Evolutionary conservation across 805 yeast genomes (phyloP).

Genomic region (Wickerhamia fluorescens): DNA sequence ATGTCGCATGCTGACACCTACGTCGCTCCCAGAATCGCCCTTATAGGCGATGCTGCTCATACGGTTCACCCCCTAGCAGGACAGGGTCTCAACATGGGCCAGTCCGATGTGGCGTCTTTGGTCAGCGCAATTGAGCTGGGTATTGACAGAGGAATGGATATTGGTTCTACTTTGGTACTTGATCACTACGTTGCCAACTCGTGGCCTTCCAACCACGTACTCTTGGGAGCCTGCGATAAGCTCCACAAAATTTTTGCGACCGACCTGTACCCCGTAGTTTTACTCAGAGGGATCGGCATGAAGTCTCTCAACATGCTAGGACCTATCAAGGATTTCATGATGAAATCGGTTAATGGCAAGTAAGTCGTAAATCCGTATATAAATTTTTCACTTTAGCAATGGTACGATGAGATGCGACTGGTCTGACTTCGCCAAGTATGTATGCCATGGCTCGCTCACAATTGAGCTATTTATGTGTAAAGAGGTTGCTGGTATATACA

Average conservation of each 20-base stretch:
- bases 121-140: slow-evolving; percentile 66
- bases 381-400: too few species aligned
- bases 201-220: slow-evolving; percentile 69
- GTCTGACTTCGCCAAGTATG: too few species aligned
- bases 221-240: slow-evolving; percentile 87
- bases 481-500: too few species aligned
- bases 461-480: too few species aligned
- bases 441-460: too few species aligned
- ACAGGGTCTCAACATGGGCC: slow-evolving; percentile 97
- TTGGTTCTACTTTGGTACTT: slow-evolving; percentile 72
- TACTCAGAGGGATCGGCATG: slow-evolving; percentile 69
- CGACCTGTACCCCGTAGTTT: slow-evolving; percentile 66
- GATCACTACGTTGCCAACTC: slow-evolving; percentile 86
- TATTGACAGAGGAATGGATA: slow-evolving; percentile 72
- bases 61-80: slow-evolving; percentile 97
- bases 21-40: slow-evolving; percentile 74
- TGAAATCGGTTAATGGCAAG: slow-evolving; percentile 35
- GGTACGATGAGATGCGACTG: too few species aligned
- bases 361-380: slow-evolving; percentile 4
- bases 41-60: slow-evolving; percentile 98
- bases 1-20: slow-evolving; percentile 89
- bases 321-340: slow-evolving; percentile 63
- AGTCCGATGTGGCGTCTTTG: slow-evolving; percentile 75
- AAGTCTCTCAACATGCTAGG: slow-evolving; percentile 56
- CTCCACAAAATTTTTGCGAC: slow-evolving; percentile 81